Base-by-base conservation (phyloP, 768 basidiomycete genomes). In the Coprinopsis cinerea region DNA sequence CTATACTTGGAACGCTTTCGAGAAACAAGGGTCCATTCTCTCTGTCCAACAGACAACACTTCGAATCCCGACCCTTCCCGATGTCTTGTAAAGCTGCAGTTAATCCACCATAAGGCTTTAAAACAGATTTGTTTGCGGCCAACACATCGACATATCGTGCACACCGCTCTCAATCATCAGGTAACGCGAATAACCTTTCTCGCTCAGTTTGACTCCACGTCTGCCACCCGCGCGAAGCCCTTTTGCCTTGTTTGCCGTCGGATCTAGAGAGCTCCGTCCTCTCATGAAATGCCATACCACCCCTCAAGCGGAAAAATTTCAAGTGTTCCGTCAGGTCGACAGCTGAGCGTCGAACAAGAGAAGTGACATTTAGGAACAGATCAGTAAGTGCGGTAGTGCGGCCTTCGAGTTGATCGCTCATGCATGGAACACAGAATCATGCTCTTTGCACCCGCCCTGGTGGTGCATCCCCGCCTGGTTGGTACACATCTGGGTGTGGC, bases 331-430 rank as follows among this genome's bases (percentile, higher is more conserved):
- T 22, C 48, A 24, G 18, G 11, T 9, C 11, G 18, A 20, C 9
- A 7, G 9, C n/a, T n/a, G n/a, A n/a, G n/a, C 7, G 11, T 10
- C 18, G 18, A 7, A 39, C 37, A 13, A 23, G 22, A 32, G 13
- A 17, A 18, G 28, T 25, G 26, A 32, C 14, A 41, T 17, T 18
- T 39, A 17, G 44, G 45, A 47, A 32, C 44, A 47, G 45, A 52
- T 41, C 43, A 34, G 27, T 46, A 44, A 47, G 35, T 47, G 51
- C 20, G 22, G 44, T 47, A 52, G 44, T 26, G 51, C 51, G 51
- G 51, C 28, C 24, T 15, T 47, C 27, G 7, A 30, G n/a, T 32
- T 17, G n/a, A n/a, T n/a, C n/a, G n/a, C n/a, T n/a, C n/a, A n/a
- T n/a, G n/a, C n/a, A n/a, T 47, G 6, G 46, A 37, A 6, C 35